Conservation (phyloP, 345 rosid species). For the Excoecaria cochinchinensis region DNA sequence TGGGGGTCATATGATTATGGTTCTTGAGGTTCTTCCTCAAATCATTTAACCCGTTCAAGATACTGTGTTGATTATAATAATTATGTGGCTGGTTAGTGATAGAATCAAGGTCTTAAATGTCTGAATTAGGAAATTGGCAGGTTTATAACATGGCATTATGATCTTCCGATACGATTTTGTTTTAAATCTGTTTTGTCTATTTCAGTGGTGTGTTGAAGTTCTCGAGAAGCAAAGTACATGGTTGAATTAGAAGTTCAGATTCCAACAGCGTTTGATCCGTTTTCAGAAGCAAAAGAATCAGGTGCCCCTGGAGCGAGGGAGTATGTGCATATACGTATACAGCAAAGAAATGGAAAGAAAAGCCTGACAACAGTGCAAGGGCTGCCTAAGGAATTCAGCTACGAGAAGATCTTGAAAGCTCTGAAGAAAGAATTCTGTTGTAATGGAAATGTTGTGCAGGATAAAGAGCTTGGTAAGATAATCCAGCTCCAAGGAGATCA, state of each 20-base stretch:
- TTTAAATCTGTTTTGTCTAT: too few species aligned
- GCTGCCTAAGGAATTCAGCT: slow-evolving; percentile 68
- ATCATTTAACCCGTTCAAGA: too few species aligned
- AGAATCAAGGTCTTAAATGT: background rate
- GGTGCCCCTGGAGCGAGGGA: slow-evolving; percentile 71
- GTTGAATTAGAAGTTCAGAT: slow-evolving; percentile 41
- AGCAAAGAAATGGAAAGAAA: slow-evolving; percentile 79
- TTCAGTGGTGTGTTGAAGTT: too few species aligned
- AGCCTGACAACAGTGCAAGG: slow-evolving; percentile 86
- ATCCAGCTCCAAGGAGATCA: slow-evolving; percentile 34
- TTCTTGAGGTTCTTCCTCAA: too few species aligned
- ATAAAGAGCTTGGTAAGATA: slow-evolving; percentile 75
- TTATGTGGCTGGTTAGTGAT: background rate
- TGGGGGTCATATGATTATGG: too few species aligned
- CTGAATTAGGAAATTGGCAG: background rate
- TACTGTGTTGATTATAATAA: background rate
- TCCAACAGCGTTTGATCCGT: slow-evolving; percentile 47
- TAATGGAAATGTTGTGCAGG: slow-evolving; percentile 83
- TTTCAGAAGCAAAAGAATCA: slow-evolving; percentile 55
- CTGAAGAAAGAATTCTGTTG: slow-evolving; percentile 83
- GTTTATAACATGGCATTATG: background rate
- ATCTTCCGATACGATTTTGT: too few species aligned
- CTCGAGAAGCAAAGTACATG: slow-evolving; percentile 28
- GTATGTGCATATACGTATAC: slow-evolving; percentile 72
- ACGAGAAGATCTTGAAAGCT: slow-evolving; percentile 72